Percentiles rank a stretch among this genome's conserved stretches.
These are phyloP conservation scores for Ettlia oleoabundans DNA, from an alignment of 139 green algal genomes.

Conservation along the genomic window DNA sequence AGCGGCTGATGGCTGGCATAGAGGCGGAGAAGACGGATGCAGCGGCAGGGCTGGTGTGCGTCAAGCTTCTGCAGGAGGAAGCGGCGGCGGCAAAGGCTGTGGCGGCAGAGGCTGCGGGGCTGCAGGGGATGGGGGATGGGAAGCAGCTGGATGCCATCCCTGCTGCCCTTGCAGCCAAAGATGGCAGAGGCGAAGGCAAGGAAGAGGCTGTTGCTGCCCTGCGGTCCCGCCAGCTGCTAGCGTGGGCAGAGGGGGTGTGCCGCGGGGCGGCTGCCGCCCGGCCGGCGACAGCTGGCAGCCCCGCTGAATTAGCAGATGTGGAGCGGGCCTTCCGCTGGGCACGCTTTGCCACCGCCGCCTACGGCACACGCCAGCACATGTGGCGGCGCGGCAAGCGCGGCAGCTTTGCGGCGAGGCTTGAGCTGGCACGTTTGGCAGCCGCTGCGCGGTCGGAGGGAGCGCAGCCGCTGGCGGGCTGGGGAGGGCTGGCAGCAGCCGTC, in stretches of 20 bases:
- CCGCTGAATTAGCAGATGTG: neutral
- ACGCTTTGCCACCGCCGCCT: neutral
- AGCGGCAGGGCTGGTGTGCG: conserved; percentile 18
- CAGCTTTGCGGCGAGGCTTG: neutral
- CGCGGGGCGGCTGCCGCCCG: neutral
- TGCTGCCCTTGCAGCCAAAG: neutral
- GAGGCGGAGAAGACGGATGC: conserved; percentile 24
- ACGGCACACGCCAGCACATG: conserved; percentile 16
- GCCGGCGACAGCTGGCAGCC: neutral
- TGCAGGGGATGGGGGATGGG: neutral
- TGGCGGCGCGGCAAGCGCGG: conserved; percentile 11
- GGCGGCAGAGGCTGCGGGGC: neutral
- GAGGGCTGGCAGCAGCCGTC: neutral
- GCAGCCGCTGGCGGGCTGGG: conserved; percentile 7
- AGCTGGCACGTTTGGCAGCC: neutral
- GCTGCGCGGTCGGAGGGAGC: neutral
- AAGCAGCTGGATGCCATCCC: neutral
- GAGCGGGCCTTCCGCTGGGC: conserved; percentile 7
- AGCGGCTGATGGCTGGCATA: conserved; percentile 25
- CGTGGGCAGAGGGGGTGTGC: conserved; percentile 17
- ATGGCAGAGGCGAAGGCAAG: neutral
- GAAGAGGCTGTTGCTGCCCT: neutral
- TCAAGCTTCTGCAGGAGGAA: conserved; percentile 13
- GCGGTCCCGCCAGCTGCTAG: neutral
- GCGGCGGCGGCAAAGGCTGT: neutral